Evolutionary conservation across 305 asterid species (phyloP).

Genomic region (Lippia alba): DNA sequence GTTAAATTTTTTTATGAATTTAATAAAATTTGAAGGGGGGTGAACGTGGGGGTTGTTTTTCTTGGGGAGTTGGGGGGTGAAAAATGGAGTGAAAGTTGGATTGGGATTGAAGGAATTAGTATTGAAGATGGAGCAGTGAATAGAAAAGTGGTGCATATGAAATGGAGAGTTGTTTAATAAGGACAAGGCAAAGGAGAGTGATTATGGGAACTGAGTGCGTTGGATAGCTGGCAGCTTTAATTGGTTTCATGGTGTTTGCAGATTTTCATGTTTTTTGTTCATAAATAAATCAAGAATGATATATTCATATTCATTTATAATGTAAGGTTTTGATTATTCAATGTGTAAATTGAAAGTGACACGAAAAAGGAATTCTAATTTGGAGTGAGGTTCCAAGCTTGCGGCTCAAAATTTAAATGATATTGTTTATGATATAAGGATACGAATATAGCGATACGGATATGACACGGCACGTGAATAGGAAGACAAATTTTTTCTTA

Average conservation of each 20-base stretch:
- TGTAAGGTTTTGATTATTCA: no score
- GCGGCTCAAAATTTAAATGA: not conserved
- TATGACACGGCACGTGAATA: no score
- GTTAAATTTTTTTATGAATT: not conserved
- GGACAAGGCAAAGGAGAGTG: constrained; percentile 56
- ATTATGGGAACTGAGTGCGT: constrained; percentile 47
- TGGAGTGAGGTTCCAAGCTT: not conserved
- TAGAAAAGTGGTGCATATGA: constrained; percentile 41
- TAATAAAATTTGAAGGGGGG: not conserved
- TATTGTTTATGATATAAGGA: no score
- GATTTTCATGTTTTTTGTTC: not conserved
- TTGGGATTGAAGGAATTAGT: constrained; percentile 46
- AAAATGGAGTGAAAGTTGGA: constrained; percentile 24
- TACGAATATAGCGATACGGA: no score
- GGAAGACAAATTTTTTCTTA: no score
- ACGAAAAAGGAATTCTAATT: not conserved
- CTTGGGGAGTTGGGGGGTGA: not conserved
- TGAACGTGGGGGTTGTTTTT: constrained; percentile 41
- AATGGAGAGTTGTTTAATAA: constrained; percentile 48
- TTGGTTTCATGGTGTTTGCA: constrained; percentile 26
- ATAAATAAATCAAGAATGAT: not conserved
- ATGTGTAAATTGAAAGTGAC: not conserved
- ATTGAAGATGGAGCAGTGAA: constrained; percentile 38
- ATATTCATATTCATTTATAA: no score
- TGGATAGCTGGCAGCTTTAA: constrained; percentile 41